These are phyloP conservation scores for Tubosaeta sp. DNA, from an alignment of 768 basidiomycete genomes.

Conservation along the genomic window DNA sequence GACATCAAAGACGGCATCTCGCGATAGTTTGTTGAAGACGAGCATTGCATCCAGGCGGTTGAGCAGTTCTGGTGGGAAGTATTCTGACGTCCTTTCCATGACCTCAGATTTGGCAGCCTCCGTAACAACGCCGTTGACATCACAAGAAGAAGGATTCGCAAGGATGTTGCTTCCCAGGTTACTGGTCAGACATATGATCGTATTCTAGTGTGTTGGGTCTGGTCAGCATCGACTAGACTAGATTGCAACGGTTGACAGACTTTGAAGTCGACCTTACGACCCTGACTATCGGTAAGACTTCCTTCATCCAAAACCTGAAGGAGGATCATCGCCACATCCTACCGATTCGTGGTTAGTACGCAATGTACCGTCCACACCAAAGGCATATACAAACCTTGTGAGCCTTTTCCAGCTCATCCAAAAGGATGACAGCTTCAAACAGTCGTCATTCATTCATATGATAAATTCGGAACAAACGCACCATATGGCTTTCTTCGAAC, in stretches of 20 bases:
- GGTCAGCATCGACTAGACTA: neutral
- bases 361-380: neutral
- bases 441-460: neutral
- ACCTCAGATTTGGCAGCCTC: slow-evolving; percentile 61
- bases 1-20: slow-evolving; percentile 68
- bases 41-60: slow-evolving; percentile 85
- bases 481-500: slow-evolving; percentile 59
- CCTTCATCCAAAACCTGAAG: slow-evolving; percentile 92
- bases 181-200: slow-evolving; percentile 86
- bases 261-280: slow-evolving; percentile 89
- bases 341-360: neutral
- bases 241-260: slow-evolving; percentile 27
- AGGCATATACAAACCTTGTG: slow-evolving; percentile 54
- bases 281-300: slow-evolving; percentile 84
- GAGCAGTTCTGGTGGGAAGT: slow-evolving; percentile 87
- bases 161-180: slow-evolving; percentile 84
- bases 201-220: slow-evolving; percentile 50
- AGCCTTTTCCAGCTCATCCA: slow-evolving; percentile 72
- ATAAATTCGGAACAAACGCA: slow-evolving; percentile 9
- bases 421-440: slow-evolving; percentile 50
- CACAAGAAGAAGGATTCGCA: slow-evolving; percentile 59
- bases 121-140: slow-evolving; percentile 61
- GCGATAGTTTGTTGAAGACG: slow-evolving; percentile 88
- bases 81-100: slow-evolving; percentile 66
- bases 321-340: slow-evolving; percentile 87